phyloP scores from a whole-genome alignment of 192 early-diverging fungal species.

The Jimgerdemannia lactiflua region DNA sequence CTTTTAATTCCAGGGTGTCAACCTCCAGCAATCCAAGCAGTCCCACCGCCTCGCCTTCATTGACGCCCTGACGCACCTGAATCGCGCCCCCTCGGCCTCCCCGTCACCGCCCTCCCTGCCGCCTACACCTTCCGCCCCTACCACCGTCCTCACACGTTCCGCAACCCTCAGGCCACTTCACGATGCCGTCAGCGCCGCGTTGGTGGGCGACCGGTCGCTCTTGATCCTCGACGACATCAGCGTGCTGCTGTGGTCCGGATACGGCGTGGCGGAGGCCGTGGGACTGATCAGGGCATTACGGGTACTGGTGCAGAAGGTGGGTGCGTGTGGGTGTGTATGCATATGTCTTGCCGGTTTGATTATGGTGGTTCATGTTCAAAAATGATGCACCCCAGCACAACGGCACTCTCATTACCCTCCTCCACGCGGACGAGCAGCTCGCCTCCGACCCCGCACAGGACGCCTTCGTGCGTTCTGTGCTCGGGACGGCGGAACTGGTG shows the following conservation, averaged over 20 bases:
- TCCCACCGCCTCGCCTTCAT: slow-evolving; percentile 47
- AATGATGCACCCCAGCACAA: slow-evolving; percentile 20
- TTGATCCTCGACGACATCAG: slow-evolving; percentile 56
- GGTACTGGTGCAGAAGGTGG: slow-evolving; percentile 36
- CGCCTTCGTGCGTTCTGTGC: slow-evolving; percentile 44
- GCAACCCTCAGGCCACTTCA: slow-evolving; percentile 38
- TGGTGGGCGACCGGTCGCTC: slow-evolving; percentile 22
- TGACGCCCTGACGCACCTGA: slow-evolving; percentile 55
- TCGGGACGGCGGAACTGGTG: slow-evolving; percentile 44
- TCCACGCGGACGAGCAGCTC: slow-evolving; percentile 50
- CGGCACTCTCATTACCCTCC: slow-evolving; percentile 46
- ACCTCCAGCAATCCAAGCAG: slow-evolving; percentile 41
- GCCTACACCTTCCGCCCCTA: slow-evolving; percentile 23
- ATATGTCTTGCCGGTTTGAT: not conserved
- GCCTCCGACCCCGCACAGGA: slow-evolving; percentile 41
- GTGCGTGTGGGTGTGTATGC: not conserved
- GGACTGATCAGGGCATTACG: slow-evolving; percentile 42
- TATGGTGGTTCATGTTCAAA: not conserved
- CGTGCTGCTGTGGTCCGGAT: slow-evolving; percentile 45
- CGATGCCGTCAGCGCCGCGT: slow-evolving; percentile 16
- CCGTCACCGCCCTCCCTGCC: slow-evolving; percentile 20
- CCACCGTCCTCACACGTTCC: slow-evolving; percentile 3
- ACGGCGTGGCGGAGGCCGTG: slow-evolving; percentile 28
- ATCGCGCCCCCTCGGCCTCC: slow-evolving; percentile 30
- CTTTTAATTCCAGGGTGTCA: slow-evolving; percentile 40